phyloP scores from a whole-genome alignment of 2,329 filamentous ascomycete genomes.

The Cordyceps militaris region DNA sequence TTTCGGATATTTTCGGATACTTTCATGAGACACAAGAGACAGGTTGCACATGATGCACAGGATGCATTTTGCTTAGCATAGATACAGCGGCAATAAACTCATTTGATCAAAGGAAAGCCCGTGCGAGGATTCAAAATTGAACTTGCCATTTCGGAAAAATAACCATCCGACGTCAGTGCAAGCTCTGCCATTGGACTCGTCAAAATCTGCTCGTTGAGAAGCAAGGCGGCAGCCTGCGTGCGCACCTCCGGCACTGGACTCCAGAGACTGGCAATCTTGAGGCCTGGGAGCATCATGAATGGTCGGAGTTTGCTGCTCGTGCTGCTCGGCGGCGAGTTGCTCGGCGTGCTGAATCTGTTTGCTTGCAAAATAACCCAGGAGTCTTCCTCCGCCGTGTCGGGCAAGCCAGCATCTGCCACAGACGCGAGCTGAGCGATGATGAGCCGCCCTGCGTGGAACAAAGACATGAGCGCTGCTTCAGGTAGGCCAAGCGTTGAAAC shows the following conservation, averaged over 20 bases:
- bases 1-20: too few relatives aligned
- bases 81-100: neutral
- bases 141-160: neutral
- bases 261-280: constrained; percentile 8
- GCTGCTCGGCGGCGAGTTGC: neutral
- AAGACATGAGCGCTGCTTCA: neutral
- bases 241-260: neutral
- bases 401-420: neutral
- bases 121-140: neutral
- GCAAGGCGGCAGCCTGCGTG: neutral
- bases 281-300: constrained; percentile 1
- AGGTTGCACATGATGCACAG: too few relatives aligned
- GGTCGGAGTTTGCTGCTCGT: neutral
- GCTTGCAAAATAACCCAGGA: neutral
- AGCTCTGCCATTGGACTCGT: neutral
- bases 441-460: constrained; percentile 5
- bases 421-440: neutral
- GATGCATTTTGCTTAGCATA: neutral
- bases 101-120: neutral
- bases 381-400: neutral
- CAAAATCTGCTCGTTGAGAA: neutral
- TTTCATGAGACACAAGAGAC: too few relatives aligned
- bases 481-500: neutral
- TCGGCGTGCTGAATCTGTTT: neutral
- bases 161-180: neutral